Evolutionary conservation across 306 rosid species (phyloP).

Genomic region (Rubus idaeus): DNA sequence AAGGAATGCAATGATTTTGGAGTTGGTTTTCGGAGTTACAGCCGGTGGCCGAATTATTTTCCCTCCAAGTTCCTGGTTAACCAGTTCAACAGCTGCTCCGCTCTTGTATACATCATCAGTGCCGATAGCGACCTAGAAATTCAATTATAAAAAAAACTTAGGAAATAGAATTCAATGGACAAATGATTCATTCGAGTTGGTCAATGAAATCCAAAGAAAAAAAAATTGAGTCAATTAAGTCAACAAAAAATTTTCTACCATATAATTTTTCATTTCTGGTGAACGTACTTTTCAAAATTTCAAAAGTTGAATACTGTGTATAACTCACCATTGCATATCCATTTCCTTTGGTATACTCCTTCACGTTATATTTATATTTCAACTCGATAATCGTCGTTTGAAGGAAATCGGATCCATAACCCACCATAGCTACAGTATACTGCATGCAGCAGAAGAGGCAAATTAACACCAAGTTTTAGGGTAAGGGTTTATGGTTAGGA

Average conservation of each 20-base stretch:
- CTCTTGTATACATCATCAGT: conserved; percentile 25
- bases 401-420: conserved; percentile 4
- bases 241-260: not conserved
- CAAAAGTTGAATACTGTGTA: not conserved
- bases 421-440: conserved; percentile 20
- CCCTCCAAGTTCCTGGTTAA: conserved; percentile 13
- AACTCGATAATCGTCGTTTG: conserved; percentile 21
- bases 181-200: not conserved
- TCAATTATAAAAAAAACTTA: not conserved
- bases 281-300: not conserved
- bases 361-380: conserved; percentile 14
- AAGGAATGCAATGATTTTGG: conserved; percentile 15
- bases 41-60: conserved; percentile 7
- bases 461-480: not conserved
- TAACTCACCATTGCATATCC: conserved; percentile 21
- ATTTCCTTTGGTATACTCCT: conserved; percentile 11
- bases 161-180: not conserved
- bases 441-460: not conserved
- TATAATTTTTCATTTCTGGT: no score
- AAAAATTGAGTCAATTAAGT: not conserved
- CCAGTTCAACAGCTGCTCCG: conserved; percentile 3
- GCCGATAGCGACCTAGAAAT: conserved; percentile 16
- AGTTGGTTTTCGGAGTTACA: not conserved
- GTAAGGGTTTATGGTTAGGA: not conserved
- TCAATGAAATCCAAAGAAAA: conserved; percentile 8